A percentile compares a stretch with the other conserved stretches of the same genome.
Conservation (phyloP, 345 rosid genomes). For the Pistacia vera region DNA sequence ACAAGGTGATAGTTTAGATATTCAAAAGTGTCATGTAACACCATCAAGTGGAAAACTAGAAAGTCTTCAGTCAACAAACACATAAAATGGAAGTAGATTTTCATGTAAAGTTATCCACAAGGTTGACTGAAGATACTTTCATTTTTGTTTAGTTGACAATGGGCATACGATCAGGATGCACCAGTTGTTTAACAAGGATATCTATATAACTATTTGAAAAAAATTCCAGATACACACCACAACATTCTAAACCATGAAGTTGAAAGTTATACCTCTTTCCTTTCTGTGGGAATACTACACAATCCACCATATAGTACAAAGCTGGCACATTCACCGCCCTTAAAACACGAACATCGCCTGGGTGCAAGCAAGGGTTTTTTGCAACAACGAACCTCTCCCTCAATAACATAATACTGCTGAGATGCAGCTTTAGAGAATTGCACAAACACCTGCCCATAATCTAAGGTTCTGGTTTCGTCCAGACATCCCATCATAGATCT, state of each 20-base stretch:
- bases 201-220: neutral
- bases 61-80: too few relatives aligned
- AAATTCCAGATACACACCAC: neutral
- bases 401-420: conserved; percentile 13
- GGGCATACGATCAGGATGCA: too few relatives aligned
- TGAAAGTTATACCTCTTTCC: conserved; percentile 47
- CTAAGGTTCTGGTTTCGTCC: conserved; percentile 72
- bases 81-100: too few relatives aligned
- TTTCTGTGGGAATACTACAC: conserved; percentile 75
- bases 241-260: neutral
- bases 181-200: neutral
- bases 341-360: conserved; percentile 68
- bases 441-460: conserved; percentile 78
- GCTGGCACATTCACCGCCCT: conserved; percentile 50
- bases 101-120: too few relatives aligned
- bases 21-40: too few relatives aligned
- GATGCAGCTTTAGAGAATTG: conserved; percentile 41
- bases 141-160: too few relatives aligned
- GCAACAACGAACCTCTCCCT: conserved; percentile 56
- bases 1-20: too few relatives aligned
- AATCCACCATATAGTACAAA: conserved; percentile 69
- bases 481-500: conserved; percentile 82
- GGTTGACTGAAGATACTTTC: neutral
- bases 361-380: conserved; percentile 74
- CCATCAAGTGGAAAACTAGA: too few relatives aligned